A percentile compares a stretch with the other conserved stretches of the same genome.
phyloP scores from a whole-genome alignment of 2,329 filamentous ascomycete genomes.

The Microdochium bolleyi region DNA sequence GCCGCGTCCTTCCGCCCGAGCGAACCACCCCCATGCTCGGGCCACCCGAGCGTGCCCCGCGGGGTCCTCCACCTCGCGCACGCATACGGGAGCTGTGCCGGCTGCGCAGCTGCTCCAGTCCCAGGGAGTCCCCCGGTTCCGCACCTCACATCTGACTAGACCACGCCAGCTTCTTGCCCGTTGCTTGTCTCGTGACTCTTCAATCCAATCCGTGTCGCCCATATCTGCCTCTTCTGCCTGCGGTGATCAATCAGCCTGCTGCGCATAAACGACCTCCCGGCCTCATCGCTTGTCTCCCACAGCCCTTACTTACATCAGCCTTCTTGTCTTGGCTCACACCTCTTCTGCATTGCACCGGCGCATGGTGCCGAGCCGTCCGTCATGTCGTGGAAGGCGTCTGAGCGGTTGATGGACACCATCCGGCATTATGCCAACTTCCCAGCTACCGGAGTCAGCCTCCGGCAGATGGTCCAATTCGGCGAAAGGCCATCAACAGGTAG shows the following conservation, averaged over 20 bases:
- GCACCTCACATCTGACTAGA: neutral
- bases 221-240: neutral
- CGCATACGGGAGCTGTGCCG: neutral
- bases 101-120: too few relatives aligned
- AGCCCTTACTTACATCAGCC: neutral
- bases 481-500: slow-evolving; percentile 84
- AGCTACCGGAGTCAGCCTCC: slow-evolving; percentile 88
- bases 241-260: neutral
- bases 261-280: too few relatives aligned
- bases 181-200: neutral
- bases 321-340: slow-evolving; percentile 9
- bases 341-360: slow-evolving; percentile 9
- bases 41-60: neutral
- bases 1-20: neutral
- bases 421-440: slow-evolving; percentile 95
- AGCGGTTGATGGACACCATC: slow-evolving; percentile 93
- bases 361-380: slow-evolving; percentile 20
- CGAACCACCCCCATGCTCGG: neutral
- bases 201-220: neutral
- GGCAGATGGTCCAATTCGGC: slow-evolving; percentile 99
- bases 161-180: neutral
- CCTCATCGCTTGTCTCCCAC: neutral
- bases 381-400: slow-evolving; percentile 93
- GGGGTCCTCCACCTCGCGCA: neutral
- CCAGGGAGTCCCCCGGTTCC: too few relatives aligned